phyloP scores from a whole-genome alignment of 75 land plant genomes.

The Sequoia sempervirens region DNA sequence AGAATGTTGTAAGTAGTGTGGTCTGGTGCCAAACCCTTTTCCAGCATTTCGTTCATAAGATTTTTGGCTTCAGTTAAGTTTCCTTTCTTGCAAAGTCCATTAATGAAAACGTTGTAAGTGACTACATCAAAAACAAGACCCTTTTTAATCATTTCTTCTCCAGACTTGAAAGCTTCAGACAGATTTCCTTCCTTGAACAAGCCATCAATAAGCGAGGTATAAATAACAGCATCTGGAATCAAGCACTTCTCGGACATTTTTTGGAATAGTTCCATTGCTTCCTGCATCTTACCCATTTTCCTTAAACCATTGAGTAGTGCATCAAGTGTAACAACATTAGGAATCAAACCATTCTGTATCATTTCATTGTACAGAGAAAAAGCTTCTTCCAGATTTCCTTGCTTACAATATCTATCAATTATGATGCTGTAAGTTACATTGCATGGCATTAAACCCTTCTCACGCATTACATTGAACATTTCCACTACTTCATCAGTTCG shows the following conservation, averaged over 20 bases:
- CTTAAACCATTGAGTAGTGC: slow-evolving; percentile 51
- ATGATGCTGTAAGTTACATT: slow-evolving; percentile 40
- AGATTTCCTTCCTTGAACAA: slow-evolving; percentile 45
- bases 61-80: slow-evolving; percentile 35
- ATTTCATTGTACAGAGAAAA: slow-evolving; percentile 42
- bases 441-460: slow-evolving; percentile 32
- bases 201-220: slow-evolving; percentile 67
- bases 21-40: slow-evolving; percentile 56
- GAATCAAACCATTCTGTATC: slow-evolving; percentile 30
- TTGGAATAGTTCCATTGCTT: slow-evolving; percentile 32
- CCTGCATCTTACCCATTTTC: slow-evolving; percentile 32
- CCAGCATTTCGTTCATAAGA: slow-evolving; percentile 33
- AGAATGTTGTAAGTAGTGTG: slow-evolving; percentile 64
- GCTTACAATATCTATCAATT: slow-evolving; percentile 51
- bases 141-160: slow-evolving; percentile 44
- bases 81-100: slow-evolving; percentile 42
- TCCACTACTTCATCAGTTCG: slow-evolving; percentile 37
- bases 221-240: slow-evolving; percentile 36
- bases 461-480: slow-evolving; percentile 31
- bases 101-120: slow-evolving; percentile 65
- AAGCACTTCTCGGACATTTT: slow-evolving; percentile 34
- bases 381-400: slow-evolving; percentile 35
- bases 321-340: slow-evolving; percentile 46
- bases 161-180: slow-evolving; percentile 33
- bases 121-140: slow-evolving; percentile 53